Percentiles rank a stretch among this genome's conserved stretches.
Conservation (phyloP, 2,329 filamentous ascomycete species). For the Neonectria punicea region DNA sequence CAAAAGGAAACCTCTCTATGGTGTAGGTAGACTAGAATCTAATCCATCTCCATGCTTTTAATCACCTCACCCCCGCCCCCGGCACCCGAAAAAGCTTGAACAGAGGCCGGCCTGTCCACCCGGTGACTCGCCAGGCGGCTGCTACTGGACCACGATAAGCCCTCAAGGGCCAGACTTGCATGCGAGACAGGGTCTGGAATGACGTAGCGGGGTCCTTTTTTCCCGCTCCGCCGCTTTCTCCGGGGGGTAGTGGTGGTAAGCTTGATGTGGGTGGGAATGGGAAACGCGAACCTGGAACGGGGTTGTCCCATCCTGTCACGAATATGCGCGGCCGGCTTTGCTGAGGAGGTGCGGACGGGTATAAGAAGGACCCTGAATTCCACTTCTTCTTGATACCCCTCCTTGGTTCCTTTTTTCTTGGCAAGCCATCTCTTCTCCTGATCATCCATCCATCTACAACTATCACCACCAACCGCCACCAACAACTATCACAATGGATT, state of each 20-base stretch:
- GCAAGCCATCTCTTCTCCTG: not conserved
- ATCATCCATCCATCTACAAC: not conserved
- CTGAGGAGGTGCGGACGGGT: not conserved
- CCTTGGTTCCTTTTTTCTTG: not conserved
- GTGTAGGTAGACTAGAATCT: too few species aligned
- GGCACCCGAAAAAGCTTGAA: slow-evolving; percentile 14
- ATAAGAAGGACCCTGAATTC: slow-evolving; percentile 32
- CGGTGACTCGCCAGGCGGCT: slow-evolving; percentile 10
- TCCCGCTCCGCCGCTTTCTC: not conserved
- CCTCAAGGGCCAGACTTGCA: not conserved
- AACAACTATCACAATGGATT: slow-evolving; percentile 49
- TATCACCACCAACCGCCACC: slow-evolving; percentile 1
- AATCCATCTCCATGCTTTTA: not conserved
- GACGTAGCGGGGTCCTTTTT: slow-evolving; percentile 34
- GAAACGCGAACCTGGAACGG: not conserved
- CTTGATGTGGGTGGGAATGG: slow-evolving; percentile 14
- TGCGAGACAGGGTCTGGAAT: slow-evolving; percentile 34
- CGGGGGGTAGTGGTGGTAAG: slow-evolving; percentile 8
- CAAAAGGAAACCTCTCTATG: not conserved
- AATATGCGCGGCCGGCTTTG: not conserved
- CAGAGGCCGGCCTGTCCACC: not conserved
- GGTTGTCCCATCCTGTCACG: not conserved
- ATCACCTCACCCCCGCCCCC: not conserved
- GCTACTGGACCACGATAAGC: slow-evolving; percentile 19
- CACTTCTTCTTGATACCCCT: not conserved